Conservation (phyloP, 192 early-diverging fungal genomes). For the Lunasporangiospora selenospora region DNA sequence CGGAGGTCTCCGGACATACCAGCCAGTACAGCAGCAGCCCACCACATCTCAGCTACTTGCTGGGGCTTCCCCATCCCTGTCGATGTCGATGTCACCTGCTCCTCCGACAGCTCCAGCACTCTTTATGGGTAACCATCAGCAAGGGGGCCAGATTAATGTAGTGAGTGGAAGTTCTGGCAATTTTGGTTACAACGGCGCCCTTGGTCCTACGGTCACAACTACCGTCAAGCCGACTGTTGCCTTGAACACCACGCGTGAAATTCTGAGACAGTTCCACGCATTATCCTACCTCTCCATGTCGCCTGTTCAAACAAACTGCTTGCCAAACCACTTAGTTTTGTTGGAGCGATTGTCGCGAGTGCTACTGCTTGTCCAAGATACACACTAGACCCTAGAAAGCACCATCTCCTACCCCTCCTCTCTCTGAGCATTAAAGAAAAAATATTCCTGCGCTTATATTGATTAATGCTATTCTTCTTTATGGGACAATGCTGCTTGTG, state of each 20-base stretch:
- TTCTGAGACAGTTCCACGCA: conserved; percentile 58
- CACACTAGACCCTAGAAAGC: too few species aligned
- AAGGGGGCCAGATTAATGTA: too few species aligned
- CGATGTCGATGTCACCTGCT: conserved; percentile 3
- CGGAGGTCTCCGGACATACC: too few species aligned
- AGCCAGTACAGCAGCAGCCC: background rate
- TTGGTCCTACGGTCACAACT: background rate
- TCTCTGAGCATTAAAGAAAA: too few species aligned
- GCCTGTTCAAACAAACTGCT: conserved; percentile 52
- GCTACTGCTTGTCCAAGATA: conserved; percentile 48
- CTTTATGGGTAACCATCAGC: too few species aligned
- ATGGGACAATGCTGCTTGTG: too few species aligned
- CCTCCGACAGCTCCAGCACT: too few species aligned
- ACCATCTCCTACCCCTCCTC: too few species aligned
- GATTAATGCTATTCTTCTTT: too few species aligned
- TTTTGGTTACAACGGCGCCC: too few species aligned
- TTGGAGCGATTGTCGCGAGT: conserved; percentile 56
- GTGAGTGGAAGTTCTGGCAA: background rate
- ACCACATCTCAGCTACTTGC: conserved; percentile 1
- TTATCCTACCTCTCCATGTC: conserved; percentile 55
- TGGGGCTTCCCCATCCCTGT: conserved; percentile 11
- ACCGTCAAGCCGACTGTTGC: conserved; percentile 22
- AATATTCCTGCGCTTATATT: too few species aligned
- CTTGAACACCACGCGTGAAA: conserved; percentile 52
- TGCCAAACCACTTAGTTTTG: conserved; percentile 56